Percentiles rank a stretch among this genome's conserved stretches.
These are phyloP conservation scores for Fraxinus xanthoxyloides DNA, from an alignment of 305 asterid species.

Conservation along the genomic window DNA sequence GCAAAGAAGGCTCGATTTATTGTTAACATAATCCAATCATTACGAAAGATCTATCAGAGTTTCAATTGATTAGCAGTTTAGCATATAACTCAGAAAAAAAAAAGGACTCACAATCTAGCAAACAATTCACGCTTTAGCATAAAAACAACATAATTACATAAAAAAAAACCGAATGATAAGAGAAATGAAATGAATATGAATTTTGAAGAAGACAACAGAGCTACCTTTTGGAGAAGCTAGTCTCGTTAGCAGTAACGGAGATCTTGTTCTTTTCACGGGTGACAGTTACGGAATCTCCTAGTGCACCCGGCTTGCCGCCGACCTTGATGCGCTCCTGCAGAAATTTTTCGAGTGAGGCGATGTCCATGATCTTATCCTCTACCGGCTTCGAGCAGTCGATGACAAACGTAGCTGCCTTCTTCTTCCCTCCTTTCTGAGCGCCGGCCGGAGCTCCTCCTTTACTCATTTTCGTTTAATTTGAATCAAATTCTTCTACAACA, in stretches of 20 bases:
- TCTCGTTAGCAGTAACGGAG: conserved; percentile 53
- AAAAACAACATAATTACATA: background rate
- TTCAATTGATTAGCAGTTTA: background rate
- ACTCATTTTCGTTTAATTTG: conserved; percentile 34
- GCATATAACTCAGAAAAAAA: background rate
- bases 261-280: conserved; percentile 66
- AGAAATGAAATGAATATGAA: background rate
- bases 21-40: background rate
- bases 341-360: conserved; percentile 66
- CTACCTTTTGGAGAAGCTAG: conserved; percentile 66
- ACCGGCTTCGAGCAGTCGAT: conserved; percentile 81
- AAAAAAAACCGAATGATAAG: conserved; percentile 10
- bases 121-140: background rate
- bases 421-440: conserved; percentile 57
- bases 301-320: conserved; percentile 79
- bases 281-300: conserved; percentile 61
- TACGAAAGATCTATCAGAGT: background rate
- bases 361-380: conserved; percentile 80
- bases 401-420: conserved; percentile 46
- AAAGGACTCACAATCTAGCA: background rate
- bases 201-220: background rate
- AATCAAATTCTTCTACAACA: background rate
- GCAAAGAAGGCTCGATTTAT: background rate
- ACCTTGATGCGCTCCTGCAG: conserved; percentile 83
- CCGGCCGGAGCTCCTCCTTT: conserved; percentile 41